These are phyloP conservation scores for Teratosphaeria zuluensis DNA, from an alignment of 2,329 filamentous ascomycete species.

Conservation along the genomic window DNA sequence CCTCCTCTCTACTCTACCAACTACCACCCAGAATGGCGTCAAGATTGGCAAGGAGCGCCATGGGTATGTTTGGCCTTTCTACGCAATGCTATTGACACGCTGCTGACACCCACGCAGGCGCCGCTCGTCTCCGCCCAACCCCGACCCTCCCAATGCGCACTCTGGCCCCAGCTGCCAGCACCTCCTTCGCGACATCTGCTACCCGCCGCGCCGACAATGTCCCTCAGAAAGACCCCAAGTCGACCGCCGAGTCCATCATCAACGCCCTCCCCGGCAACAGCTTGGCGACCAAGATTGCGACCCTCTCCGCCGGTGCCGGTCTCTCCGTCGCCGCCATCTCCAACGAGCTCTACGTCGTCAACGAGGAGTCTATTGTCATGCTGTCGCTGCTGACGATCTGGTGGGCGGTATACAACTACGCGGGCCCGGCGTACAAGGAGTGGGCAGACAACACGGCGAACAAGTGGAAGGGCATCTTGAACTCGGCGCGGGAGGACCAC, in stretches of 20 bases:
- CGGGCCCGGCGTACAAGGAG: slow-evolving; percentile 80
- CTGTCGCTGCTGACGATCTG: slow-evolving; percentile 91
- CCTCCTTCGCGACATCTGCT: slow-evolving; percentile 56
- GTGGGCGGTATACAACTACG: slow-evolving; percentile 84
- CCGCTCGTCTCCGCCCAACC: slow-evolving; percentile 61
- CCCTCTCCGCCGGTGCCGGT: slow-evolving; percentile 86
- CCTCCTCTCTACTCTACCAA: slow-evolving; percentile 18
- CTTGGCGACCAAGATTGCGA: slow-evolving; percentile 89
- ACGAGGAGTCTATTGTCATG: slow-evolving; percentile 94
- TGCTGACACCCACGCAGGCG: slow-evolving; percentile 47
- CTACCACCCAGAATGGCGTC: slow-evolving; percentile 78
- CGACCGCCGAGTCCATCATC: slow-evolving; percentile 92
- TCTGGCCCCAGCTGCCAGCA: slow-evolving; percentile 60
- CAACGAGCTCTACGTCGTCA: slow-evolving; percentile 99
- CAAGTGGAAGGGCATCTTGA: slow-evolving; percentile 92
- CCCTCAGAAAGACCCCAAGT: slow-evolving; percentile 81
- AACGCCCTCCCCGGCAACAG: slow-evolving; percentile 87
- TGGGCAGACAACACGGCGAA: slow-evolving; percentile 84
- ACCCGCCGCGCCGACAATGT: slow-evolving; percentile 52
- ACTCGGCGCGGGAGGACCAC: slow-evolving; percentile 88
- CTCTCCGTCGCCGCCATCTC: slow-evolving; percentile 89
- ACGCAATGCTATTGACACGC: slow-evolving; percentile 6
- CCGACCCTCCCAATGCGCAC: slow-evolving; percentile 55
- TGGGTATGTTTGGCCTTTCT: slow-evolving; percentile 55
- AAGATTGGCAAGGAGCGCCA: slow-evolving; percentile 88